These are phyloP conservation scores for Penicillium sp. DNA, from an alignment of 2,329 filamentous ascomycete genomes.

Conservation along the genomic window DNA sequence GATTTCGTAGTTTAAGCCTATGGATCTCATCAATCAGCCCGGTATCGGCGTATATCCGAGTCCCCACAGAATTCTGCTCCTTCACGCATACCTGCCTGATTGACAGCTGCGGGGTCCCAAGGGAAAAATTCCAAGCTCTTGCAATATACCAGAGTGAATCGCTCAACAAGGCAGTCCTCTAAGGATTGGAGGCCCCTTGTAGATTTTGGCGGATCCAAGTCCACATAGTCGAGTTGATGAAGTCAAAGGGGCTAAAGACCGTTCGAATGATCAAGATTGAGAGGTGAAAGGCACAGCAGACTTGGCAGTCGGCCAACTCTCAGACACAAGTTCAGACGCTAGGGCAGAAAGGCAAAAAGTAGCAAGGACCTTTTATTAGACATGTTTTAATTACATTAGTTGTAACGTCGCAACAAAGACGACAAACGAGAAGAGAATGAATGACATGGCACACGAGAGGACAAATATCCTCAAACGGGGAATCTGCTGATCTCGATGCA, in stretches of 20 bases:
- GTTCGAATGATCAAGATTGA: no score
- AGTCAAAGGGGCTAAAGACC: no score
- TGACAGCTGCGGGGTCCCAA: not conserved
- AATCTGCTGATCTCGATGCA: conserved; percentile 2
- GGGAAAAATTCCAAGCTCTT: not conserved
- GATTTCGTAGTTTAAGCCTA: no score
- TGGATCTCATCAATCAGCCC: conserved; percentile 8
- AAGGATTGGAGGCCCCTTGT: not conserved
- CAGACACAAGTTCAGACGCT: no score
- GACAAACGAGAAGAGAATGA: conserved; percentile 20
- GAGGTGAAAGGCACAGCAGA: no score
- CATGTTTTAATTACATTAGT: conserved; percentile 21
- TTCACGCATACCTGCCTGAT: not conserved
- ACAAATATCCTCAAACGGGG: no score
- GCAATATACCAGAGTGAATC: not conserved
- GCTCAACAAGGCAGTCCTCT: not conserved
- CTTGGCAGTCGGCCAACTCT: no score
- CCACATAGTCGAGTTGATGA: no score
- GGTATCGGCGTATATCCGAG: not conserved
- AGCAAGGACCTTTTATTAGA: conserved; percentile 10
- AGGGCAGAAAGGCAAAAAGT: not conserved
- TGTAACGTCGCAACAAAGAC: conserved; percentile 10
- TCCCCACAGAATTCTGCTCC: not conserved
- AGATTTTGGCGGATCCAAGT: not conserved
- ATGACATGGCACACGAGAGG: conserved; percentile 1